Conservation (phyloP, 2,329 filamentous ascomycete genomes). For the Seiridium unicorne region DNA sequence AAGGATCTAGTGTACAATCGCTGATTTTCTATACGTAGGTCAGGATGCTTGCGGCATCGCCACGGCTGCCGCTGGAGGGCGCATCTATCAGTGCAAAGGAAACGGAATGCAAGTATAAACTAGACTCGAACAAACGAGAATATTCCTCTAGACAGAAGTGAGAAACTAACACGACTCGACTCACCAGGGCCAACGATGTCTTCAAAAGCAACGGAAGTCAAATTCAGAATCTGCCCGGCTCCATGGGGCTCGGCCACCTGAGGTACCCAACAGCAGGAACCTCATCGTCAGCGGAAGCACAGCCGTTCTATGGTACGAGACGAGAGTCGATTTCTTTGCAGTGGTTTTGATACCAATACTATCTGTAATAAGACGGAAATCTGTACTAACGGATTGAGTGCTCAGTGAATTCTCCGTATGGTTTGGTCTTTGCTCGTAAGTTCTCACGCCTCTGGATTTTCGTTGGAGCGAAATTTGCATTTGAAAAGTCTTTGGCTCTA, state of each 20-base stretch:
- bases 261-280: slow-evolving; percentile 8
- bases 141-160: not conserved
- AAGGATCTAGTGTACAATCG: not conserved
- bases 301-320: slow-evolving; percentile 64
- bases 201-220: slow-evolving; percentile 66
- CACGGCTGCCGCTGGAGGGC: slow-evolving; percentile 67
- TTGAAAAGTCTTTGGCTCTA: too few species aligned
- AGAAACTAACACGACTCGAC: too few species aligned
- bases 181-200: slow-evolving; percentile 58
- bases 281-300: slow-evolving; percentile 59
- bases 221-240: slow-evolving; percentile 68
- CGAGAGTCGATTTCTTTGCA: too few species aligned
- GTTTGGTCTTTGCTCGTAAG: slow-evolving; percentile 72
- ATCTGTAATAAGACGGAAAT: too few species aligned
- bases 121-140: not conserved
- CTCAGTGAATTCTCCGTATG: slow-evolving; percentile 66
- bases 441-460: not conserved
- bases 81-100: slow-evolving; percentile 75
- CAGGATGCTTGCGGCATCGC: slow-evolving; percentile 61
- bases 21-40: not conserved
- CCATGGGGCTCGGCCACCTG: slow-evolving; percentile 53
- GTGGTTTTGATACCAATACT: too few species aligned
- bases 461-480: too few species aligned
- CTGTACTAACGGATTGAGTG: too few species aligned
- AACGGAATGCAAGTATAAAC: slow-evolving; percentile 56